Evolutionary conservation across 257 asterid genomes (phyloP).

Genomic region (Cinchona pubescens): DNA sequence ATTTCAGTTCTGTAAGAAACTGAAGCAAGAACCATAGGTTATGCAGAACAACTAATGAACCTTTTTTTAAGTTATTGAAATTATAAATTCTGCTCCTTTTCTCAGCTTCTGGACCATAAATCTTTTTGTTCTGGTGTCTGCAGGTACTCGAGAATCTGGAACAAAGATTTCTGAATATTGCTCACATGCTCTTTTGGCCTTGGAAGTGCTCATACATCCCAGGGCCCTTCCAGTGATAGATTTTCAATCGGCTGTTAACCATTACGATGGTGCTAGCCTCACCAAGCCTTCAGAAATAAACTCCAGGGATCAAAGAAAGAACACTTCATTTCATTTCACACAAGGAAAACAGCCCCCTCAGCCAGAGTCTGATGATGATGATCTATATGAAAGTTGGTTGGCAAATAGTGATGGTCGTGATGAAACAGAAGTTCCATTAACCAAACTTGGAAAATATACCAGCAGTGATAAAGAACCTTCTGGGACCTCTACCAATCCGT

Average conservation of each 20-base stretch:
- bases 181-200: conserved; percentile 57
- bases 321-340: conserved; percentile 24
- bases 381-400: conserved; percentile 52
- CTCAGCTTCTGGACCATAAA: background rate
- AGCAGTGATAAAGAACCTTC: conserved; percentile 18
- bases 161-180: conserved; percentile 58
- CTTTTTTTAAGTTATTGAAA: background rate
- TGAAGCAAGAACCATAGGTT: background rate
- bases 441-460: conserved; percentile 23
- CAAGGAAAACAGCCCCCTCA: conserved; percentile 30
- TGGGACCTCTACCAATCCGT: conserved; percentile 13
- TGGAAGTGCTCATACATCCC: conserved; percentile 79
- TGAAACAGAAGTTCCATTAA: conserved; percentile 35
- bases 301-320: conserved; percentile 25
- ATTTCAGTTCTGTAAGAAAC: background rate
- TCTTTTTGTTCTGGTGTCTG: conserved; percentile 16
- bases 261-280: conserved; percentile 27
- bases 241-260: conserved; percentile 22
- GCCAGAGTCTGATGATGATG: conserved; percentile 53
- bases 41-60: background rate
- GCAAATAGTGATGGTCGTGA: conserved; percentile 42
- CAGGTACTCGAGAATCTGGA: conserved; percentile 60
- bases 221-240: conserved; percentile 57
- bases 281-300: conserved; percentile 26
- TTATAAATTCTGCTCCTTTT: background rate